phyloP scores from a whole-genome alignment of 805 yeast species.

The Clavispora vitiphila region DNA sequence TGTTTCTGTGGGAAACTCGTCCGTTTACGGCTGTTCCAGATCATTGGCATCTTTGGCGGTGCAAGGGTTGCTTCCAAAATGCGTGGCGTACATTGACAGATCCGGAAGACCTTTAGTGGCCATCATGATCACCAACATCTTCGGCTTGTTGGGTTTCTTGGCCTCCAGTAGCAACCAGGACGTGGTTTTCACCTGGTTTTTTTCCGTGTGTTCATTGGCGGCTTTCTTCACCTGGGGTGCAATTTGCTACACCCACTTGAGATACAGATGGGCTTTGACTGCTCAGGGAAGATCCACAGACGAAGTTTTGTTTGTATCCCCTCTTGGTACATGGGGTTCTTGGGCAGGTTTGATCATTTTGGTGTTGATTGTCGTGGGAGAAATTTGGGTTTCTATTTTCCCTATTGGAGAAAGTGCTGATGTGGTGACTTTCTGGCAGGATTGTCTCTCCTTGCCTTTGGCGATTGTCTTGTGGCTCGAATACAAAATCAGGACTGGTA shows the following conservation, averaged over 20 bases:
- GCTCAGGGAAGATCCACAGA: slow-evolving; percentile 29
- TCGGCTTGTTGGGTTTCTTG: slow-evolving; percentile 39
- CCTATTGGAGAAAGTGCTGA: slow-evolving; percentile 28
- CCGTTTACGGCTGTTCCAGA: slow-evolving; percentile 42
- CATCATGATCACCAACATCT: slow-evolving; percentile 42
- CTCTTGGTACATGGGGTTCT: slow-evolving; percentile 36
- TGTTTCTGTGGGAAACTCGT: slow-evolving; percentile 26
- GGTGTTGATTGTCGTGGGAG: slow-evolving; percentile 30
- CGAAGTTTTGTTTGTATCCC: slow-evolving; percentile 31
- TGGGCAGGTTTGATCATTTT: slow-evolving; percentile 27
- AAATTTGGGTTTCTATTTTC: slow-evolving; percentile 36
- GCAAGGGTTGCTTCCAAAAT: slow-evolving; percentile 57
- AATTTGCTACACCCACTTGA: slow-evolving; percentile 35
- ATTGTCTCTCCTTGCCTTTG: slow-evolving; percentile 39
- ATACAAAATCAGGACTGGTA: slow-evolving; percentile 34
- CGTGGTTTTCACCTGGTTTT: slow-evolving; percentile 36
- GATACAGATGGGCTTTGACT: slow-evolving; percentile 37
- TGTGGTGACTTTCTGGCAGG: slow-evolving; percentile 43
- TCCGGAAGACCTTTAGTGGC: slow-evolving; percentile 65
- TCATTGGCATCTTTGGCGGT: slow-evolving; percentile 58
- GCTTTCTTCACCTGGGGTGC: slow-evolving; percentile 39
- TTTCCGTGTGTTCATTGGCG: slow-evolving; percentile 37
- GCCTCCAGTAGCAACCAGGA: slow-evolving; percentile 28
- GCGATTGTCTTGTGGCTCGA: slow-evolving; percentile 40
- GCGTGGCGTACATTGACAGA: slow-evolving; percentile 57